Base-by-base conservation (phyloP, 2,329 filamentous ascomycete genomes). In the Paecilomyces formosus region DNA sequence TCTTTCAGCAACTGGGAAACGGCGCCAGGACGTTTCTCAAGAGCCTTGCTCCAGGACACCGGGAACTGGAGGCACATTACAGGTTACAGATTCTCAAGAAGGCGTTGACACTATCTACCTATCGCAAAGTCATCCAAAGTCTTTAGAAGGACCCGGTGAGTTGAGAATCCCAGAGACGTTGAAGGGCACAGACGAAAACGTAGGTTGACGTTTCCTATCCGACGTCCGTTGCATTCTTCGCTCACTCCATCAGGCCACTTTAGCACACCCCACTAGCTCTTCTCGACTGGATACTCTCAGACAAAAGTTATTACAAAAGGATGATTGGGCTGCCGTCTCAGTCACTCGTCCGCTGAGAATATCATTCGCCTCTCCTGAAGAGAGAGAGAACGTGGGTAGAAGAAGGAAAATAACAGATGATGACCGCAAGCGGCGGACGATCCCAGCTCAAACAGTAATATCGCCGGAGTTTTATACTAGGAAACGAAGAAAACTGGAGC, bases 291-390 rank as follows among this genome's bases (percentile, higher is more conserved):
- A 68, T 15, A 18, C 55, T 6, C 61, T 75, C 33, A 74, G 72
- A 52, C 70, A 62, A 12, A 66, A 65, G 30, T 65, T 77, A 1
- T 69, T 76, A 5, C 59, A 70, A 55, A 67, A 67, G 51, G 55
- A 65, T 5, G 74, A 77, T 57, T 76, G 74, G 75, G 73, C 69
- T n/a, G 66, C 65, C 2, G 61, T 76, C 11, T 69, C 70, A 9
- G 64, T 64, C 4, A 60, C 70, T 11, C 71, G 70, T 45, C 73
- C 74, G 8, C 58, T 76, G 7, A 63, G 68, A n/a, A 66, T 74
- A 18, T 53, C 62, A 21, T 74, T 73, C 55, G 62, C 63, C 7
- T 59, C 66, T 3, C 60, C 59, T 7, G 65, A 72, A 53, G 72
- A 72, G 49, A 60, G 68, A 2, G 66, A 68, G 54, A 64, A 57